Base-by-base conservation (phyloP, 495 filamentous ascomycete species). In the Xylaria scruposa region DNA sequence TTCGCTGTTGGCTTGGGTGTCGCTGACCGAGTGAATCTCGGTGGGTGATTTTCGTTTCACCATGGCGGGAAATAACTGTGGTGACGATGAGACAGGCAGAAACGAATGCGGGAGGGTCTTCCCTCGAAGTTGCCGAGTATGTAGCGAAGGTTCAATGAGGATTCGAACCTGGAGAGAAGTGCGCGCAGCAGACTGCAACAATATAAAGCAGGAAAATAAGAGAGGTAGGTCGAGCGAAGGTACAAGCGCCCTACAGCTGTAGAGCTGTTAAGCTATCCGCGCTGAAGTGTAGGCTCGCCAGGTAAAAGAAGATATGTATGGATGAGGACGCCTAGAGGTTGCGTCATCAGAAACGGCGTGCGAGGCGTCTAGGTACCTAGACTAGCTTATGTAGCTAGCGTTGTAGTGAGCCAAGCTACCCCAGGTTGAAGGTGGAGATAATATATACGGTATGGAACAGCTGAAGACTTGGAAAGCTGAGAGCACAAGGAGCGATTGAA, bases 21-120 rank as follows among this genome's bases (percentile, higher is more conserved):
- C 74, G 56, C 79, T 70, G 36, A 24, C 10, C 12, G 68, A 51
- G 47, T 36, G 7, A 17, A 10, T 44, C 42, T 73, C 64, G 33
- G 84, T 78, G 51, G 83, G 67, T 47, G 86, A 83, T 66, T 86
- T 86, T 70, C 81, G 77, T 68, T 72, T 78, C 51, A 83, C 80
- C 77, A 81, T 83, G 8, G n/a, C 66, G 36, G 19, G 21, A 68
- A 44, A 42, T n/a, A 31, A 44, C n/a, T 4, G 36, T 4, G 38
- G 38, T 44, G 29, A 9, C 42, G 40, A 7, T 33, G 59, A 63
- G 47, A 17, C 12, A 63, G 47, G 9, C n/a, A 47, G 13, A 44
- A 24, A n/a, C 47, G 59, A 51, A 46, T 42, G 65, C 13, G 24
- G 5, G 47, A n/a, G 10, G 13, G 21, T 13, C 9, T 38, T 40